Evolutionary conservation across 73 alveolate species (phyloP), one percentile per base, ranked within the genome.

Genomic region (Stentor coeruleus): DNA sequence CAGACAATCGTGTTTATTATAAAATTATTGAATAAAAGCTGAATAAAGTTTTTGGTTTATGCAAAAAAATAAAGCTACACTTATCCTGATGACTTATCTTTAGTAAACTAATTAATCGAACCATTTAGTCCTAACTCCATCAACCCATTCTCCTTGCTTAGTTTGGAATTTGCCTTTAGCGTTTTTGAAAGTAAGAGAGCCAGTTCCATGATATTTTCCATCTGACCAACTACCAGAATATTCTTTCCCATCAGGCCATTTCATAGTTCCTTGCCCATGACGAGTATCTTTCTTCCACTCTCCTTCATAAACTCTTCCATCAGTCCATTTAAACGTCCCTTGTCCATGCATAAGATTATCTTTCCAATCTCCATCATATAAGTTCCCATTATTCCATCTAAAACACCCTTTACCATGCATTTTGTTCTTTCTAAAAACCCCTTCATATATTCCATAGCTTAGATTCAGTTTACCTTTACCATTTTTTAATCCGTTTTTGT

Each of bases 401-500:
- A 49, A 49, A 6, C 20, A 6, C 20, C 66, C 66, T 6, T 11
- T 11, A 11, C 66, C 66, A 49, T 49, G 66, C 66, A 49, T 49
- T 6, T 49, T 49, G 20, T 49, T 20, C 20, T 49, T 20, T 11
- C 6, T 11, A 20, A 49, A 49, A 6, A 11, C 66, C 28, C 95
- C 95, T 55, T 79, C 88, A 76, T 88, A 90, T 38, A 82, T 84
- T 35, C 93, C 93, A 87, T 87, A 91, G 0, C 81, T 84, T 89
- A 87, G 74, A 81, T 76, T 58, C 49, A 87, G 87, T 38, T 49
- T 88, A 30, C 95, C 95, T 26, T 39, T n/a, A 35, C 95, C 95
- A 36, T 90, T 74, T 74, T 73, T 77, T 38, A 83, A 59, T 28
- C 90, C 87, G 37, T 74, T 33, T 37, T 3, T 15, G 60, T 82